Evolutionary conservation across 2,329 filamentous ascomycete genomes (phyloP).

Genomic region (Verticillium klebahnii): DNA sequence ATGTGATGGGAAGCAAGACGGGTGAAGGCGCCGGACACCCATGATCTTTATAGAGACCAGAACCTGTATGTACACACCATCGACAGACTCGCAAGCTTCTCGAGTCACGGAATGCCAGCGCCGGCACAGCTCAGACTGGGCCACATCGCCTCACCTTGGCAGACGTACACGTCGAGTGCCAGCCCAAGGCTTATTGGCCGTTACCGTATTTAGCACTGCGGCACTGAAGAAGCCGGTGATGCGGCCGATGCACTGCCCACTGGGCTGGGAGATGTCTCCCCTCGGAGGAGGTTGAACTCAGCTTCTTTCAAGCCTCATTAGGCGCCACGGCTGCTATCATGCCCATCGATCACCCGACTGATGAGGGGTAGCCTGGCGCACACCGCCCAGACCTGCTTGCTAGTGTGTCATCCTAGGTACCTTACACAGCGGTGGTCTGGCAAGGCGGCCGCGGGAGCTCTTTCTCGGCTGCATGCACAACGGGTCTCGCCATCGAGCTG

Average conservation of each 20-base stretch:
- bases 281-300: background rate
- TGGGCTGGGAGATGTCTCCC: background rate
- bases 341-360: background rate
- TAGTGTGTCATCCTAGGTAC: background rate
- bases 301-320: background rate
- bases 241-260: background rate
- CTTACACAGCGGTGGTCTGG: background rate
- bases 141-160: background rate
- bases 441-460: background rate
- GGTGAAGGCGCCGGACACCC: background rate
- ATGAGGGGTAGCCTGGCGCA: background rate
- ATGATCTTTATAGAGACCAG: background rate
- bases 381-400: background rate
- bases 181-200: background rate
- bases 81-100: too few relatives aligned
- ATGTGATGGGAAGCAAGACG: background rate
- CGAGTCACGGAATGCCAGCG: background rate
- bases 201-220: background rate
- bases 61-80: background rate
- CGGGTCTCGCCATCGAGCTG: background rate
- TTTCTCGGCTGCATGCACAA: background rate
- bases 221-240: background rate
- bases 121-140: background rate
- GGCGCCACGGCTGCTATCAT: background rate
- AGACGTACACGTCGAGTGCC: background rate